A percentile compares a stretch with the other conserved stretches of the same genome.
phyloP scores from a whole-genome alignment of 768 basidiomycete genomes.

The Pilatotrama ljubarskyi region DNA sequence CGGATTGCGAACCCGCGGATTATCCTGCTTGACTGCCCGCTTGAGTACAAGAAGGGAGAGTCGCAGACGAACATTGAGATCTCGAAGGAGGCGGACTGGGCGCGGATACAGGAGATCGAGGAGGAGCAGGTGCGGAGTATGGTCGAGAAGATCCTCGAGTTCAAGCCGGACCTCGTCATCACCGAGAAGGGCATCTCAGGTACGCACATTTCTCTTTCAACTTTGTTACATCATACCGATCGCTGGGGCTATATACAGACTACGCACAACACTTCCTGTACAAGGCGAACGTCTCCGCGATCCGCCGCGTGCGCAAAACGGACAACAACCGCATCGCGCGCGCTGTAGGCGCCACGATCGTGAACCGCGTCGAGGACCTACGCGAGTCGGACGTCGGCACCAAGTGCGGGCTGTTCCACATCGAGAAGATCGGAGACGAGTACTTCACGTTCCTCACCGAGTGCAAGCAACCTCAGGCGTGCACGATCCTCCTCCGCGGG shows the following conservation, averaged over 20 bases:
- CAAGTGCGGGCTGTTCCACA: slow-evolving; percentile 91
- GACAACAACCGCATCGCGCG: slow-evolving; percentile 99
- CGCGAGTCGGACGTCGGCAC: slow-evolving; percentile 92
- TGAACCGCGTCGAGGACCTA: slow-evolving; percentile 94
- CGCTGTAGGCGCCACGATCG: slow-evolving; percentile 93
- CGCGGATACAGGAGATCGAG: slow-evolving; percentile 88
- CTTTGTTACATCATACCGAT: not conserved
- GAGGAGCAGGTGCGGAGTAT: slow-evolving; percentile 94
- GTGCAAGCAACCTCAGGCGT: slow-evolving; percentile 89
- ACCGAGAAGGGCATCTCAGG: slow-evolving; percentile 99
- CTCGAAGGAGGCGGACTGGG: slow-evolving; percentile 91
- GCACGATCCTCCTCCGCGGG: slow-evolving; percentile 96
- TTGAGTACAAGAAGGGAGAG: slow-evolving; percentile 99
- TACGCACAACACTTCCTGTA: slow-evolving; percentile 90
- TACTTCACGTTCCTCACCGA: slow-evolving; percentile 98
- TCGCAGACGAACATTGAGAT: slow-evolving; percentile 99
- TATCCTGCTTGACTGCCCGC: slow-evolving; percentile 87
- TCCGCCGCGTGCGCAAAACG: slow-evolving; percentile 97
- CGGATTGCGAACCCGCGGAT: slow-evolving; percentile 89
- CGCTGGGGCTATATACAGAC: slow-evolving; percentile 46
- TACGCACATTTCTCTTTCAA: slow-evolving; percentile 37
- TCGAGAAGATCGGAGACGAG: slow-evolving; percentile 99
- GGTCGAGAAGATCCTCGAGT: slow-evolving; percentile 83
- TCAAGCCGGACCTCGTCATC: slow-evolving; percentile 92
- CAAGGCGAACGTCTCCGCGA: slow-evolving; percentile 86